These are phyloP conservation scores for Malus sylvestris DNA, from an alignment of 306 rosid genomes.

Conservation along the genomic window DNA sequence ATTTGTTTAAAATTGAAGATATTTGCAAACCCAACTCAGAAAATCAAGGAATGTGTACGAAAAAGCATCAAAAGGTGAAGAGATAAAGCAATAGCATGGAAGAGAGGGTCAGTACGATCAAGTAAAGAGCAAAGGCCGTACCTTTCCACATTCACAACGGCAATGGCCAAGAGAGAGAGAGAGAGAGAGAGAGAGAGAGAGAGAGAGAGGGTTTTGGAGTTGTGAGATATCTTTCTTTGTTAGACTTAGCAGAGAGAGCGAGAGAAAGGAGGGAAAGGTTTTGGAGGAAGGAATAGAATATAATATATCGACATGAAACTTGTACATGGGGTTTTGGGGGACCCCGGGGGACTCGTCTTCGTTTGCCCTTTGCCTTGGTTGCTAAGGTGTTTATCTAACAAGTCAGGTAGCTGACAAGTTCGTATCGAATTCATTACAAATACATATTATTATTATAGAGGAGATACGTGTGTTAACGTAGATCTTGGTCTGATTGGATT, in stretches of 20 bases:
- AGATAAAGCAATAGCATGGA: neutral
- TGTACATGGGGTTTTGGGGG: neutral
- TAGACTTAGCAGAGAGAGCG: neutral
- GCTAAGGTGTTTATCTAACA: neutral
- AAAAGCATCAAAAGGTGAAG: neutral
- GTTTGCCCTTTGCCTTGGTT: neutral
- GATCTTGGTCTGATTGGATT: rapidly evolving
- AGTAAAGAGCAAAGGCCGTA: neutral
- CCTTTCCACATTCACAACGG: neutral
- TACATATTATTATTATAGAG: too few species aligned
- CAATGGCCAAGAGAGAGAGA: neutral
- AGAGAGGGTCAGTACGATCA: neutral
- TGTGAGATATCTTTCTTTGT: too few species aligned
- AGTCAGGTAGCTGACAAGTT: rapidly evolving
- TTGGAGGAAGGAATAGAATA: neutral
- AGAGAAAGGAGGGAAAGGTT: constrained; percentile 7
- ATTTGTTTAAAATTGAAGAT: neutral
- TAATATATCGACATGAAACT: neutral
- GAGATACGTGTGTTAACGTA: too few species aligned
- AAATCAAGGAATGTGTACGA: neutral
- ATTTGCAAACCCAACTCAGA: neutral
- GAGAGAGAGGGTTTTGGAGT: neutral
- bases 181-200: constrained; percentile 4
- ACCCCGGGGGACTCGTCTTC: neutral
- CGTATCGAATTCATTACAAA: too few species aligned